phyloP scores from a whole-genome alignment of 495 filamentous ascomycete species.

The Aspergillus sclerotiicarbonarius region DNA sequence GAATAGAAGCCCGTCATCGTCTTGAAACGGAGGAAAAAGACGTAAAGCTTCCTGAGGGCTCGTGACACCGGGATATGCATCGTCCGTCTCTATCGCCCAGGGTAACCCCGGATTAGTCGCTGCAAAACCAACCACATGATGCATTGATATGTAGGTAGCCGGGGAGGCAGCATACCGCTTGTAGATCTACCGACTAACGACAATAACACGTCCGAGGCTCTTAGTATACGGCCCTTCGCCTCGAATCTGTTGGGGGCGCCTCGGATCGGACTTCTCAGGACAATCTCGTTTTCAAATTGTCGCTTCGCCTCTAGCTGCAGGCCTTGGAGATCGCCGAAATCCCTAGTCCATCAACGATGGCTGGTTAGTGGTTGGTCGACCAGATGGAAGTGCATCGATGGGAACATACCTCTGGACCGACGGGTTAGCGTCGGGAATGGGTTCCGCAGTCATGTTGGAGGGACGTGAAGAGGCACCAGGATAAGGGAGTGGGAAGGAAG shows the following conservation, averaged over 20 bases:
- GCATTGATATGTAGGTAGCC: constrained; percentile 10
- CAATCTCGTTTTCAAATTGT: constrained; percentile 21
- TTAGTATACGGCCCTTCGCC: constrained; percentile 20
- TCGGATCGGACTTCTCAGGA: constrained; percentile 14
- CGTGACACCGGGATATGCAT: constrained; percentile 18
- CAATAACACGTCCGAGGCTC: constrained; percentile 24
- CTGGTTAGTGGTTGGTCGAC: constrained; percentile 1
- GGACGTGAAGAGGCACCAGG: neutral
- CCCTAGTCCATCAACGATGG: constrained; percentile 8
- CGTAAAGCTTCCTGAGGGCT: constrained; percentile 30
- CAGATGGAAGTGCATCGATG: neutral
- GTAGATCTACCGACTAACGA: constrained; percentile 23
- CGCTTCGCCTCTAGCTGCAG: constrained; percentile 12
- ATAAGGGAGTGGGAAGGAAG: neutral
- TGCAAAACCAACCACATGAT: neutral
- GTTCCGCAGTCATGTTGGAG: constrained; percentile 7
- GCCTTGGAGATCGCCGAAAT: constrained; percentile 9
- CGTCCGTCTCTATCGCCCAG: constrained; percentile 10
- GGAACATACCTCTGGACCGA: constrained; percentile 17
- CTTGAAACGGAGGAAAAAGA: constrained; percentile 27
- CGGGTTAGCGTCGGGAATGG: constrained; percentile 7
- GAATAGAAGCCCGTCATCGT: constrained; percentile 23
- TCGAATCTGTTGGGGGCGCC: constrained; percentile 14
- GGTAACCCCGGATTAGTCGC: constrained; percentile 1
- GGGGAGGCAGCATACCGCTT: constrained; percentile 17